Conservation (phyloP, 352 stramenopile genomes). For the Globisporangium megalacanthum region DNA sequence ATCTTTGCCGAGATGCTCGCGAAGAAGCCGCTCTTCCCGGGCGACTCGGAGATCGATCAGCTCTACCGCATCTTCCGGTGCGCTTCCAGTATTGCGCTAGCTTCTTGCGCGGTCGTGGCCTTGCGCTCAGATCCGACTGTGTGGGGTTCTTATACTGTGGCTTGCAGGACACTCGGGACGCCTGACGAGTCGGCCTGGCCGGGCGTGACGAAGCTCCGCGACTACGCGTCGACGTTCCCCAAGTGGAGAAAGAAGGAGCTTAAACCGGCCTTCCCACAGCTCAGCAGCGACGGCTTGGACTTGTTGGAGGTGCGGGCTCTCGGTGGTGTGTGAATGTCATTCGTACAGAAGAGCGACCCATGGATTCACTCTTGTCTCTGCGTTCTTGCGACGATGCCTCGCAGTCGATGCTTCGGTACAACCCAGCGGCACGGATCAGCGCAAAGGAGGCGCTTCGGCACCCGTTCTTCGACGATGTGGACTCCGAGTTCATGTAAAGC, state of each 20-base stretch:
- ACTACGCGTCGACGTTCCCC: conserved; percentile 95
- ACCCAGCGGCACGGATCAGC: conserved; percentile 64
- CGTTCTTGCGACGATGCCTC: neutral
- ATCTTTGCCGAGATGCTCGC: conserved; percentile 85
- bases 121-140: neutral
- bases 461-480: conserved; percentile 81
- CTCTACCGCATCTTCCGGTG: conserved; percentile 85
- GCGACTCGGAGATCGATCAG: conserved; percentile 85
- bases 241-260: conserved; percentile 93
- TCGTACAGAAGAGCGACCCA: too few relatives aligned
- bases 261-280: conserved; percentile 47
- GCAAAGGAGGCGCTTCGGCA: conserved; percentile 79
- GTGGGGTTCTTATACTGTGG: too few relatives aligned
- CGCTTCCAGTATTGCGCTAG: neutral
- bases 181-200: conserved; percentile 95
- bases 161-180: conserved; percentile 88
- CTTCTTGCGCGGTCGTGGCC: neutral
- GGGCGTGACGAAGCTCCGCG: conserved; percentile 93
- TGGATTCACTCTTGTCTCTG: neutral
- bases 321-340: neutral
- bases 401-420: conserved; percentile 71
- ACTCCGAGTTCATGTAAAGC: conserved; percentile 61
- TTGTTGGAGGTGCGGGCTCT: conserved; percentile 43
- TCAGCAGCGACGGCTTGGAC: conserved; percentile 52
- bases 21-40: conserved; percentile 79